Percentiles rank a stretch among this genome's conserved stretches.
Evolutionary conservation across 371 early-diverging fungal species (phyloP).

Genomic region (Apophysomyces ossiformis): DNA sequence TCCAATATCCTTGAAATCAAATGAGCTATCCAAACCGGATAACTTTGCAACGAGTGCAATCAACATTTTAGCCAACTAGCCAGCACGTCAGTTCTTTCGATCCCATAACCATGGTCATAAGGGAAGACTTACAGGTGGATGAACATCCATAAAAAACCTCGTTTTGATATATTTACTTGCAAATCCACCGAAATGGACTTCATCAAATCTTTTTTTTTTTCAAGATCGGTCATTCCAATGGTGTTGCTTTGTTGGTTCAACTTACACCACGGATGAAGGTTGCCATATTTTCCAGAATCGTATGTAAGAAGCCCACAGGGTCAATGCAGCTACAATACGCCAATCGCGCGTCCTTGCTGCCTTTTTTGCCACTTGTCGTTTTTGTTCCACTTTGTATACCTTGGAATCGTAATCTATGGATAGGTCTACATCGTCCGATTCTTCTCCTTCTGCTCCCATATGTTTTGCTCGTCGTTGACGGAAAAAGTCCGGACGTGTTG

Average conservation of each 20-base stretch:
- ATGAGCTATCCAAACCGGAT: conserved; percentile 86
- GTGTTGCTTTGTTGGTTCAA: not conserved
- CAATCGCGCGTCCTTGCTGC: conserved; percentile 36
- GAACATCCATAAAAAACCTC: conserved; percentile 97
- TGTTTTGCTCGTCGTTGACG: conserved; percentile 27
- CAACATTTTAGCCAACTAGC: conserved; percentile 91
- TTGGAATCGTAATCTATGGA: conserved; percentile 34
- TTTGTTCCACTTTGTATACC: conserved; percentile 26
- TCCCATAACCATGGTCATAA: not conserved
- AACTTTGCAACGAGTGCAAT: conserved; percentile 83
- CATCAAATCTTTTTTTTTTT: conserved; percentile 21
- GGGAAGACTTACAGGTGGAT: conserved; percentile 40
- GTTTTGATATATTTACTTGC: conserved; percentile 93
- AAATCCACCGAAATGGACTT: conserved; percentile 99
- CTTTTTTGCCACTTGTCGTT: conserved; percentile 19
- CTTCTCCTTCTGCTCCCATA: conserved; percentile 19
- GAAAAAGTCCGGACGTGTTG: conserved; percentile 22
- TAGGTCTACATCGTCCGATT: conserved; percentile 29
- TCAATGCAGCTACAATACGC: conserved; percentile 37
- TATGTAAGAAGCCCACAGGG: conserved; percentile 47
- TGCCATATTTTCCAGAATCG: conserved; percentile 49
- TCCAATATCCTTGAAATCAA: conserved; percentile 92
- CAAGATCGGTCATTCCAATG: no score
- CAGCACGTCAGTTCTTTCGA: not conserved
- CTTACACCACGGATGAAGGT: conserved; percentile 56